These are phyloP conservation scores for Lactuca saligna DNA, from an alignment of 129 eudicot species.

Conservation along the genomic window DNA sequence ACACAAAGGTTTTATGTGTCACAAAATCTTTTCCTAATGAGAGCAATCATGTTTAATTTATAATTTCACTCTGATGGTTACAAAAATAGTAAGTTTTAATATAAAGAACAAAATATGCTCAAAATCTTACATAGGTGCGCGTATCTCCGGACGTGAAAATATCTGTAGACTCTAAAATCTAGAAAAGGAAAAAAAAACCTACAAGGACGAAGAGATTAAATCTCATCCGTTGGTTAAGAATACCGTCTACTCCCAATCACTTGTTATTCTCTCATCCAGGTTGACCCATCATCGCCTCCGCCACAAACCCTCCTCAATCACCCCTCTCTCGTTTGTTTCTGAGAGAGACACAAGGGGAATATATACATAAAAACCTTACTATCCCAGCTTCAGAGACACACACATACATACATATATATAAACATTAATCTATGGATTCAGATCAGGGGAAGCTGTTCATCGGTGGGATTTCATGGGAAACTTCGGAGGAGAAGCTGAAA, in stretches of 20 bases:
- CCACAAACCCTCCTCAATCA: constrained; percentile 17
- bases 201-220: constrained; percentile 15
- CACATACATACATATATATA: background rate
- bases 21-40: background rate
- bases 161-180: constrained; percentile 9
- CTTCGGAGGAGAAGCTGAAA: constrained; percentile 66
- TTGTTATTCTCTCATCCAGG: constrained; percentile 1
- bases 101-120: background rate
- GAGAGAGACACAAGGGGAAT: constrained; percentile 19
- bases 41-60: background rate
- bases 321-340: background rate
- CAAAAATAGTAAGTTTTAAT: background rate
- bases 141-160: constrained; percentile 16
- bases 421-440: constrained; percentile 54
- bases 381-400: background rate
- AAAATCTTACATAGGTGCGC: background rate
- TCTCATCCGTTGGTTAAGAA: constrained; percentile 41
- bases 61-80: no score
- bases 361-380: constrained; percentile 5
- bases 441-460: constrained; percentile 88
- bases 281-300: constrained; percentile 17
- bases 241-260: constrained; percentile 23
- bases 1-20: background rate
- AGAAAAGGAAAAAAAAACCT: background rate
- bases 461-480: constrained; percentile 91